These are phyloP conservation scores for Xylaria multiplex DNA, from an alignment of 2,329 filamentous ascomycete genomes.

Conservation along the genomic window DNA sequence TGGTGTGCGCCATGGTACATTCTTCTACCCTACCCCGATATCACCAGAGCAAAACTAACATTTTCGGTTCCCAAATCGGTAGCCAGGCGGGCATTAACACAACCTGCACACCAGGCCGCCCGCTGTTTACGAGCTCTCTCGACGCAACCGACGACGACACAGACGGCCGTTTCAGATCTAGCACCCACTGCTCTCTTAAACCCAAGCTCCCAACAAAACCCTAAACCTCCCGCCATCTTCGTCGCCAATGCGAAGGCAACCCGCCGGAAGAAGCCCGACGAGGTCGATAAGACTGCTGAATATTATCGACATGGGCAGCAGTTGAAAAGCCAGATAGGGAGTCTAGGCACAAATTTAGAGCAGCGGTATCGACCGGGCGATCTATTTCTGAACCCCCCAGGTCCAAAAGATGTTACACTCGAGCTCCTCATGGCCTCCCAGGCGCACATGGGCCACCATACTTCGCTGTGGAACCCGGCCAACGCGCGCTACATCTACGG, in stretches of 20 bases:
- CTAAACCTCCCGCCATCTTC: conserved; percentile 43
- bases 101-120: conserved; percentile 50
- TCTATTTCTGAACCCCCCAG: conserved; percentile 77
- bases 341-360: conserved; percentile 60
- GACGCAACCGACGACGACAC: conserved; percentile 46
- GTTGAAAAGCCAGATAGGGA: conserved; percentile 58
- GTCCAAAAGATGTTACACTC: conserved; percentile 82
- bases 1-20: conserved; percentile 47
- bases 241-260: conserved; percentile 36
- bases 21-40: neutral
- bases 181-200: conserved; percentile 38
- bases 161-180: conserved; percentile 41
- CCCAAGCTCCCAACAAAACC: conserved; percentile 28
- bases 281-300: conserved; percentile 49
- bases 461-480: conserved; percentile 90
- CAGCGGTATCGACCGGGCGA: conserved; percentile 72
- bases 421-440: conserved; percentile 90
- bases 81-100: conserved; percentile 66
- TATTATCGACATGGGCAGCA: conserved; percentile 52
- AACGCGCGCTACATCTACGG: conserved; percentile 96
- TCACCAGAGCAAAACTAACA: conserved; percentile 23
- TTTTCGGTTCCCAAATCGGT: conserved; percentile 42
- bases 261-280: conserved; percentile 38
- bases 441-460: conserved; percentile 89
- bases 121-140: conserved; percentile 56